Evolutionary conservation across 2,329 filamentous ascomycete genomes (phyloP).

Genomic region (Verticillium longisporum): DNA sequence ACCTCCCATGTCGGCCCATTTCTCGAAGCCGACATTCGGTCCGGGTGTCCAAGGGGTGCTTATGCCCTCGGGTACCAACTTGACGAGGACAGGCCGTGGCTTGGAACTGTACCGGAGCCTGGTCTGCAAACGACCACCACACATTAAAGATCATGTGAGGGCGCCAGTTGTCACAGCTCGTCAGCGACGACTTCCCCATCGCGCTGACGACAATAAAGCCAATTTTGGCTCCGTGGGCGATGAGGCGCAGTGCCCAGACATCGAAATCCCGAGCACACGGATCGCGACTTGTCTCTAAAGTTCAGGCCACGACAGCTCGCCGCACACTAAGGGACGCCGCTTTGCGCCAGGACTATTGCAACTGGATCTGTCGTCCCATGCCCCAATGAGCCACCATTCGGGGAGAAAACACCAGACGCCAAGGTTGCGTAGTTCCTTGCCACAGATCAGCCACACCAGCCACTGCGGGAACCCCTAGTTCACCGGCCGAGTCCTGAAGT

Average conservation of each 20-base stretch:
- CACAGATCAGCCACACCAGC: neutral
- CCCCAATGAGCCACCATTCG: too few relatives aligned
- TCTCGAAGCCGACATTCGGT: neutral
- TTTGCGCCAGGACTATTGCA: neutral
- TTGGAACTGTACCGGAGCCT: too few relatives aligned
- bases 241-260: neutral
- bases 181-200: too few relatives aligned
- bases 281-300: neutral
- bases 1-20: neutral
- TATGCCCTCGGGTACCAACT: too few relatives aligned
- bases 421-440: too few relatives aligned
- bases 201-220: too few relatives aligned
- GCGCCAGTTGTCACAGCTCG: neutral
- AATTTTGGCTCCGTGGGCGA: too few relatives aligned
- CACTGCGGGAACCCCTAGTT: too few relatives aligned
- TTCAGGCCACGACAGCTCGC: neutral
- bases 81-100: too few relatives aligned
- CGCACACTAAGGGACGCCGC: neutral
- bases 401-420: too few relatives aligned
- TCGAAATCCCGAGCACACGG: neutral
- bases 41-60: neutral
- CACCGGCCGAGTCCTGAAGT: neutral
- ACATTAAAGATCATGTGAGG: neutral
- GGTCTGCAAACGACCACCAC: too few relatives aligned
- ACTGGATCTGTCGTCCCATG: neutral